Evolutionary conservation across 169 alveolate species (phyloP), one percentile per base, ranked within the genome.

Genomic region (Babesia bigemina): DNA sequence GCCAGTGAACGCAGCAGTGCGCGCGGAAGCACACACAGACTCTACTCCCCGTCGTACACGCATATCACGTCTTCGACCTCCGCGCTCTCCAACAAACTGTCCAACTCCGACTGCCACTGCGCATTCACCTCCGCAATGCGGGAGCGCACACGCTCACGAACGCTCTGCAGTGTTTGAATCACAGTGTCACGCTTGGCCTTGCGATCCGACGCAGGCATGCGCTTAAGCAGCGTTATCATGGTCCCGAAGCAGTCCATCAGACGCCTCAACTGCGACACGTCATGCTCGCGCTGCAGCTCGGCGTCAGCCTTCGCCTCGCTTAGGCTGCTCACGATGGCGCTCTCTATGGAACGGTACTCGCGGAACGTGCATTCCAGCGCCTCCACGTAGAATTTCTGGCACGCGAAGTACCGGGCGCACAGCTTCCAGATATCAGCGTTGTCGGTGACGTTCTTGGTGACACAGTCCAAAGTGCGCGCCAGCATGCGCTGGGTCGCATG

Each of bases 391-490:
- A 44, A 66, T 69, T 74, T 74, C 29, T 83, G 73, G 62, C 36
- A 49, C 12, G 70, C 70, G 45, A 70, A 50, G 65, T 83, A 74
- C n/a, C 61, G 42, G 8, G 86, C 78, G 56, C 81, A 83, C 17
- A 60, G 71, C 14, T 24, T 11, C 90, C 90, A 83, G 21, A 83
- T 61, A 9, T 75, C 86, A 21, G 76, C 61, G 62, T 62, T 47
- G 42, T 75, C 86, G 24, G 86, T 83, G 63, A 83, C 49, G 47
- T 62, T 48, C 36, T 63, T 74, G 19, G 79, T 63, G 47, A 90
- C 74, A 50, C 29, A 22, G 47, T 62, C 73, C 65, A 81, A 58
- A 63, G 90, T 86, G 29, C 84, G 79, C 36, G 84, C 91, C 48
- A 86, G 28, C 49, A 84, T 71, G 57, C 78, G 60, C 47, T 79